Conservation (phyloP, 2,329 filamentous ascomycete species). For the Plenodomus biglobosus region DNA sequence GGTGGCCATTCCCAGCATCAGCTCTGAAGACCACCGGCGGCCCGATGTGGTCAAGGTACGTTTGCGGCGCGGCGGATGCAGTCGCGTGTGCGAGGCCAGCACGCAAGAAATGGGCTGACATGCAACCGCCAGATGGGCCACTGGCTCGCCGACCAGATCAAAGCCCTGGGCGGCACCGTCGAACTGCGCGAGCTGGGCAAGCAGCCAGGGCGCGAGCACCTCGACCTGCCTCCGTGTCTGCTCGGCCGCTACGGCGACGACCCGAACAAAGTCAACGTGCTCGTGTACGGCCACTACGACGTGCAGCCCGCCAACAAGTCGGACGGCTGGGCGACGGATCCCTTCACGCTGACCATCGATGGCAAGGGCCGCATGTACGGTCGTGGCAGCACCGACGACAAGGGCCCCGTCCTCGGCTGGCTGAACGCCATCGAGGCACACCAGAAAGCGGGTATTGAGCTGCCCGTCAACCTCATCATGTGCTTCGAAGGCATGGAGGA, state of each 20-base stretch:
- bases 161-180: slow-evolving; percentile 79
- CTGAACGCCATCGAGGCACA: slow-evolving; percentile 97
- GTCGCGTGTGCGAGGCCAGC: too few species aligned
- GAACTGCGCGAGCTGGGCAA: slow-evolving; percentile 85
- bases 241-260: slow-evolving; percentile 91
- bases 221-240: slow-evolving; percentile 90
- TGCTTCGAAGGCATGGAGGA: slow-evolving; percentile 99
- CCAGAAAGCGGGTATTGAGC: slow-evolving; percentile 89
- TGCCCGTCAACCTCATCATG: slow-evolving; percentile 97
- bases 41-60: slow-evolving; percentile 80
- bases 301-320: slow-evolving; percentile 92
- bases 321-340: slow-evolving; percentile 94
- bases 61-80: not conserved
- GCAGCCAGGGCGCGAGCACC: slow-evolving; percentile 85
- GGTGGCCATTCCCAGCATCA: slow-evolving; percentile 95
- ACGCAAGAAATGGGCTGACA: slow-evolving; percentile 1
- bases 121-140: slow-evolving; percentile 70
- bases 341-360: slow-evolving; percentile 84
- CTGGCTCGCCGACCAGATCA: slow-evolving; percentile 82
- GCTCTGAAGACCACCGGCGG: slow-evolving; percentile 83
- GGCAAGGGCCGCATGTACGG: slow-evolving; percentile 95
- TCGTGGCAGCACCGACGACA: slow-evolving; percentile 94
- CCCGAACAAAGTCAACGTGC: slow-evolving; percentile 87
- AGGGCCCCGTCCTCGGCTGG: slow-evolving; percentile 96
- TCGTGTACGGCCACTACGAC: slow-evolving; percentile 98